phyloP scores from a whole-genome alignment of 345 rosid genomes.

The Salix arbutifolia region DNA sequence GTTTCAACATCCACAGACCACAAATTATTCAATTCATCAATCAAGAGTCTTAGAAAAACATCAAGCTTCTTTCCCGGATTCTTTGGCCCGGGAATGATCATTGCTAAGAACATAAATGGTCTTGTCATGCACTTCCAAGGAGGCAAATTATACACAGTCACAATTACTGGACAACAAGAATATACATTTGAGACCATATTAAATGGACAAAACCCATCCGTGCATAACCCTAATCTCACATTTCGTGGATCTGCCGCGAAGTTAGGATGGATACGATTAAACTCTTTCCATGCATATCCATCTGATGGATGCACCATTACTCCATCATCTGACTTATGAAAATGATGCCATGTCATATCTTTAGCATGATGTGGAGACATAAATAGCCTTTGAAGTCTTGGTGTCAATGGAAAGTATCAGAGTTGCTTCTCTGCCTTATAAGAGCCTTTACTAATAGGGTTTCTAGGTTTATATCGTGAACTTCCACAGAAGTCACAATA shows the following conservation, averaged over 20 bases:
- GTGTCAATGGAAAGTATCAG: no score
- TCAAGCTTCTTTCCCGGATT: background rate
- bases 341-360: no score
- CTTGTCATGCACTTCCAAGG: constrained; percentile 2
- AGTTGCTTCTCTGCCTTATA: no score
- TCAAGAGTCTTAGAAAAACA: background rate
- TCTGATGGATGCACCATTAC: no score
- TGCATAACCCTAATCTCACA: background rate
- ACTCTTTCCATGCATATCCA: no score
- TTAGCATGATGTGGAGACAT: no score
- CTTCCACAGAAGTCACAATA: no score
- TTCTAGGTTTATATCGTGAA: no score
- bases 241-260: background rate
- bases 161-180: background rate
- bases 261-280: no score
- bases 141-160: background rate
- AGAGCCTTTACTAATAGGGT: no score
- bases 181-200: background rate
- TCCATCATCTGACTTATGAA: no score
- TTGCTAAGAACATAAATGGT: background rate
- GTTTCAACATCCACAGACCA: background rate
- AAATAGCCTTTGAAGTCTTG: no score
- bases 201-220: background rate
- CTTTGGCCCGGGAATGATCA: background rate
- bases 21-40: background rate